These are phyloP conservation scores for Russula earlei DNA, from an alignment of 768 basidiomycete genomes.

Conservation along the genomic window DNA sequence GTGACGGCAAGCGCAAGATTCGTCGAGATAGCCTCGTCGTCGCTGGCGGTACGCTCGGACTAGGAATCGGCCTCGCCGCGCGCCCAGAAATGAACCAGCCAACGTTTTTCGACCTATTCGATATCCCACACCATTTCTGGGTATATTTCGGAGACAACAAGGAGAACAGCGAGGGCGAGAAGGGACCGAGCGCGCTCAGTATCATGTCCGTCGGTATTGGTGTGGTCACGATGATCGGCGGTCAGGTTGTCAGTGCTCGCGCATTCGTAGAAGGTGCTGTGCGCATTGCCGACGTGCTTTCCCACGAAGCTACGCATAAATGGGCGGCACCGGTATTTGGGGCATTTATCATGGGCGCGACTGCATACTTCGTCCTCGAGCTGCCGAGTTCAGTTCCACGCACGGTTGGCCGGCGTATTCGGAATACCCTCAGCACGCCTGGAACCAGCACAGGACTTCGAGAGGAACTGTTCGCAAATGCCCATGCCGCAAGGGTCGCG, in stretches of 20 bases:
- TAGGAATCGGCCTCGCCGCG: conserved; percentile 74
- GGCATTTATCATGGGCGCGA: conserved; percentile 59
- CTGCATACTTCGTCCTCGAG: conserved; percentile 76
- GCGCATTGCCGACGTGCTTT: conserved; percentile 67
- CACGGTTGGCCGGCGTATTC: conserved; percentile 81
- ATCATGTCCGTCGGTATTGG: conserved; percentile 72
- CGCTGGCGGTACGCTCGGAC: conserved; percentile 68
- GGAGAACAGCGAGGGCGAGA: conserved; percentile 31
- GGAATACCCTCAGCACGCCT: conserved; percentile 45
- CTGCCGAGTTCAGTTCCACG: conserved; percentile 82
- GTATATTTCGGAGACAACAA: conserved; percentile 53
- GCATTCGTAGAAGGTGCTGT: conserved; percentile 71
- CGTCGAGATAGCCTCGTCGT: conserved; percentile 47
- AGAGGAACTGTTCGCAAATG: conserved; percentile 50
- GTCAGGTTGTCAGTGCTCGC: conserved; percentile 67
- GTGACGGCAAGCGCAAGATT: conserved; percentile 27
- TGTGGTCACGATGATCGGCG: conserved; percentile 83
- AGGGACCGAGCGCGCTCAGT: conserved; percentile 54
- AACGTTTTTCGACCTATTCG: conserved; percentile 76
- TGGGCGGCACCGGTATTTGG: conserved; percentile 87
- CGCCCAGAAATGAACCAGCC: conserved; percentile 73
- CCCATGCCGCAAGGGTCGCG: conserved; percentile 59
- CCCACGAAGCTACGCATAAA: conserved; percentile 68
- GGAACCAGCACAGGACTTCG: conserved; percentile 40
- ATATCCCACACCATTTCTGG: conserved; percentile 72